Percentiles rank a stretch among this genome's conserved stretches.
Conservation (phyloP, 305 asterid genomes). For the Ruellia speciosa region DNA sequence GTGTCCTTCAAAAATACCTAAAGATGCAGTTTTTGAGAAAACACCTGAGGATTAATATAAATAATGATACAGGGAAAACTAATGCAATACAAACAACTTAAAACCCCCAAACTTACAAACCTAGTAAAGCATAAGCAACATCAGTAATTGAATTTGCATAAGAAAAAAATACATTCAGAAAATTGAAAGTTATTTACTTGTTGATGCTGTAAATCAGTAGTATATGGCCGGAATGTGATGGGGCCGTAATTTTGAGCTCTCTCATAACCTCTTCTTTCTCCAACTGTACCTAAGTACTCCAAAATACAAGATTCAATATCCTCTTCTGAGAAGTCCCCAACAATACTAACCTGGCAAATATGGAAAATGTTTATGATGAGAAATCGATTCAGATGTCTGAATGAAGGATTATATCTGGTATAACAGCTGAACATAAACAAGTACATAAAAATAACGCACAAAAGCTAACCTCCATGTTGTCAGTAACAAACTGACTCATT, state of each 20-base stretch:
- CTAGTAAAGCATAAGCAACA: slow-evolving; percentile 14
- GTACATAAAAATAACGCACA: slow-evolving; percentile 8
- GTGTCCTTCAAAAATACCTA: slow-evolving; percentile 96
- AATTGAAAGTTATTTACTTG: slow-evolving; percentile 44
- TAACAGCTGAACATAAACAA: slow-evolving; percentile 8
- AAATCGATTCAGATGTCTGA: not conserved
- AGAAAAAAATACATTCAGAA: slow-evolving; percentile 4
- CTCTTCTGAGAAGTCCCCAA: slow-evolving; percentile 94
- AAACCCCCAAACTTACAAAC: slow-evolving; percentile 4
- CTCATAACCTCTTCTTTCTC: slow-evolving; percentile 63
- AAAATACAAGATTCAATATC: slow-evolving; percentile 86
- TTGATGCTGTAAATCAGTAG: slow-evolving; percentile 77
- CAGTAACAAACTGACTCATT: slow-evolving; percentile 84
- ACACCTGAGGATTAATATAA: slow-evolving; percentile 18
- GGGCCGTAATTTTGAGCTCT: slow-evolving; percentile 63
- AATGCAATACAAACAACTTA: slow-evolving; percentile 9
- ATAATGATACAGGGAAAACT: slow-evolving; percentile 15
- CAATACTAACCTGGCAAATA: slow-evolving; percentile 74
- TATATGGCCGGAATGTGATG: slow-evolving; percentile 50
- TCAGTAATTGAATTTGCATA: slow-evolving; percentile 16
- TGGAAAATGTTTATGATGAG: not conserved
- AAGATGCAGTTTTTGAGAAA: slow-evolving; percentile 23
- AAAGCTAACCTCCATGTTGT: slow-evolving; percentile 89
- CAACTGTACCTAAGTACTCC: slow-evolving; percentile 90
- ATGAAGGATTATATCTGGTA: slow-evolving; percentile 11